Percentiles rank a stretch among this genome's conserved stretches.
These are phyloP conservation scores for Trichosporon sp. DNA, from an alignment of 1,284 basidiomycete species.

Conservation along the genomic window DNA sequence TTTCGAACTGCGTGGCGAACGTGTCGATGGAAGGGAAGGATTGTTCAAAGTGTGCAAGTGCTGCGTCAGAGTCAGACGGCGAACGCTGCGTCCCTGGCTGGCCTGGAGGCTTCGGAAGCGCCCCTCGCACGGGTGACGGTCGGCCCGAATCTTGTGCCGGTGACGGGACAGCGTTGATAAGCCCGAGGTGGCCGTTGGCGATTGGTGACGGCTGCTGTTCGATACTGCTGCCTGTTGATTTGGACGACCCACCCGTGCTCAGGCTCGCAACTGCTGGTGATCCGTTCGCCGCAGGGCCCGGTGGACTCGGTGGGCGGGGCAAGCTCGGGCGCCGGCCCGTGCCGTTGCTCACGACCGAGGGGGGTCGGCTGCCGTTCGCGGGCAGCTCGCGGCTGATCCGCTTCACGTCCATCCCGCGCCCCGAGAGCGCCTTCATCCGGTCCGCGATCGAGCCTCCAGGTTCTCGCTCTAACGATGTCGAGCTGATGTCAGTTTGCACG, in stretches of 20 bases:
- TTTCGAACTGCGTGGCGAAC: slow-evolving; percentile 49
- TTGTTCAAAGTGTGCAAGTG: slow-evolving; percentile 42
- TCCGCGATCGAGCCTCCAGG: slow-evolving; percentile 54
- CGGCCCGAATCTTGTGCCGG: neutral
- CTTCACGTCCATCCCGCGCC: slow-evolving; percentile 54
- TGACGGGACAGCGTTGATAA: neutral
- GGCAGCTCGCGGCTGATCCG: slow-evolving; percentile 43
- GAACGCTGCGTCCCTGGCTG: neutral
- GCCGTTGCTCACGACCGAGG: slow-evolving; percentile 19
- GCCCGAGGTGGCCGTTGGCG: neutral
- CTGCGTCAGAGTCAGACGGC: neutral
- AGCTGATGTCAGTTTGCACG: neutral
- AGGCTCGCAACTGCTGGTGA: neutral
- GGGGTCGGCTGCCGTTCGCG: slow-evolving; percentile 11
- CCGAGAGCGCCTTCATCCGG: slow-evolving; percentile 53
- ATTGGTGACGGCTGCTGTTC: neutral
- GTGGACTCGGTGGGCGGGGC: slow-evolving; percentile 7
- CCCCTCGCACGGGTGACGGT: neutral
- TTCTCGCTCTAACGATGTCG: slow-evolving; percentile 26
- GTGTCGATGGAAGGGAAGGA: slow-evolving; percentile 53
- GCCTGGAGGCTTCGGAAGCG: neutral
- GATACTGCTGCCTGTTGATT: slow-evolving; percentile 1
- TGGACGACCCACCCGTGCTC: slow-evolving; percentile 1
- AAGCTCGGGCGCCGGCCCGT: slow-evolving; percentile 17
- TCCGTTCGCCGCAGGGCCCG: slow-evolving; percentile 3